Conservation (phyloP, 2,329 filamentous ascomycete species). For the Fusarium sulawesiense region DNA sequence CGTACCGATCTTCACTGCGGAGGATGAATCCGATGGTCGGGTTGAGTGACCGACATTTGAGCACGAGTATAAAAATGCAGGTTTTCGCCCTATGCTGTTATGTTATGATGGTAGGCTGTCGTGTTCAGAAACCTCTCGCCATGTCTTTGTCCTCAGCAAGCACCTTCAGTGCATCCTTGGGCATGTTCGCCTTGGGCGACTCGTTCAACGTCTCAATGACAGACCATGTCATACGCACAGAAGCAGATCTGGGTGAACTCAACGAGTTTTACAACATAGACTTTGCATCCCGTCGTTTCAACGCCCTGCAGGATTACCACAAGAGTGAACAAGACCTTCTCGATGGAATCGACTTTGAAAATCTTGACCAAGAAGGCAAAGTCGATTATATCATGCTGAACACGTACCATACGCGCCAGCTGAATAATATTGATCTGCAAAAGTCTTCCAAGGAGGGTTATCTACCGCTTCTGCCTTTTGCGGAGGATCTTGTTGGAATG, state of each 20-base stretch:
- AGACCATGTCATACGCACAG: conserved; percentile 29
- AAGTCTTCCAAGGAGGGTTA: conserved; percentile 10
- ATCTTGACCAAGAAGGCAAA: conserved; percentile 28
- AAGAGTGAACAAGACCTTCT: conserved; percentile 21
- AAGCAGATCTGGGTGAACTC: conserved; percentile 27
- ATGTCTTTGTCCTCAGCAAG: conserved; percentile 20
- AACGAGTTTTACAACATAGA: conserved; percentile 30
- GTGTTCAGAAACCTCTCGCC: neutral
- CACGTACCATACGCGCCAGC: conserved; percentile 23
- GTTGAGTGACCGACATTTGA: neutral
- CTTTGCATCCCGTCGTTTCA: conserved; percentile 7
- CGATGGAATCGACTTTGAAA: conserved; percentile 14
- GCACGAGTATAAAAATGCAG: conserved; percentile 3
- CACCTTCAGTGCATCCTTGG: neutral
- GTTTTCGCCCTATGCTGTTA: too few relatives aligned
- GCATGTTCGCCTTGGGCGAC: conserved; percentile 2
- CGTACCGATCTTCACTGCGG: conserved; percentile 17
- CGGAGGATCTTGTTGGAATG: conserved; percentile 11
- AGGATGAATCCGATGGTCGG: conserved; percentile 15
- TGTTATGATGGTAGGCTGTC: neutral
- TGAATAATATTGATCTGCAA: conserved; percentile 27
- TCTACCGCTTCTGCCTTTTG: neutral
- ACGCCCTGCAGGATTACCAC: conserved; percentile 14
- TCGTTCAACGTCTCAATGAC: conserved; percentile 26
- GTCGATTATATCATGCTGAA: conserved; percentile 35